Conservation (phyloP, 805 yeast genomes). For the Spathaspora girioi region DNA sequence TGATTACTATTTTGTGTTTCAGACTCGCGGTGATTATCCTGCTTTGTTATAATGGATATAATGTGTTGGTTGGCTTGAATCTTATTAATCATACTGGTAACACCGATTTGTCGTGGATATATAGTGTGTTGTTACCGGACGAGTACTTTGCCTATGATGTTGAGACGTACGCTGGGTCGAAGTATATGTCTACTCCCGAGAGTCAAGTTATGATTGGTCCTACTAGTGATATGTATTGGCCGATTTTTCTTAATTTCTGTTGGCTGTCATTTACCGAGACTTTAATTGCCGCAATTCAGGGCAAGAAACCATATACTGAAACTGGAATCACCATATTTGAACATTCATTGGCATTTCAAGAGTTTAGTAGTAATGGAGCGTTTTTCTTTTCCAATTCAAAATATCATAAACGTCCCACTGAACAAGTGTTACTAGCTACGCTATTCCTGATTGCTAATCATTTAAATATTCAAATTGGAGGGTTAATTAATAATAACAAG, state of each 20-base stretch:
- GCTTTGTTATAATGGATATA: conserved; percentile 20
- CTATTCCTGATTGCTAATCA: conserved; percentile 58
- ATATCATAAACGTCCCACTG: conserved; percentile 41
- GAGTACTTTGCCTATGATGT: conserved; percentile 22
- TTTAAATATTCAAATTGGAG: conserved; percentile 59
- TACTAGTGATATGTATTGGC: conserved; percentile 52
- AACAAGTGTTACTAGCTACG: conserved; percentile 49
- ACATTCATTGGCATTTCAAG: conserved; percentile 73
- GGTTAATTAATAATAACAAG: conserved; percentile 46
- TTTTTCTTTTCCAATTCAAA: conserved; percentile 20
- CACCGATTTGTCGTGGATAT: conserved; percentile 10
- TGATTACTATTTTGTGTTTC: conserved; percentile 19
- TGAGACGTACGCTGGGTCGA: conserved; percentile 13
- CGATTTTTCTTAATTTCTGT: conserved; percentile 55
- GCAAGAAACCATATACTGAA: conserved; percentile 54
- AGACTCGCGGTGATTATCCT: conserved; percentile 24
- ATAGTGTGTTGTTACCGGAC: conserved; percentile 9
- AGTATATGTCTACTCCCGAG: conserved; percentile 27
- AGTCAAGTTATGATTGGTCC: conserved; percentile 42
- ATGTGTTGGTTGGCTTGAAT: conserved; percentile 30
- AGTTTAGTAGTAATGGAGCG: conserved; percentile 44
- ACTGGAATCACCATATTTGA: conserved; percentile 73
- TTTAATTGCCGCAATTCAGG: conserved; percentile 55
- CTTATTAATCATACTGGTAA: conserved; percentile 15
- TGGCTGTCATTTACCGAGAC: conserved; percentile 64